phyloP scores from a whole-genome alignment of 2,329 filamentous ascomycete species.

The Penicillium glabrum region DNA sequence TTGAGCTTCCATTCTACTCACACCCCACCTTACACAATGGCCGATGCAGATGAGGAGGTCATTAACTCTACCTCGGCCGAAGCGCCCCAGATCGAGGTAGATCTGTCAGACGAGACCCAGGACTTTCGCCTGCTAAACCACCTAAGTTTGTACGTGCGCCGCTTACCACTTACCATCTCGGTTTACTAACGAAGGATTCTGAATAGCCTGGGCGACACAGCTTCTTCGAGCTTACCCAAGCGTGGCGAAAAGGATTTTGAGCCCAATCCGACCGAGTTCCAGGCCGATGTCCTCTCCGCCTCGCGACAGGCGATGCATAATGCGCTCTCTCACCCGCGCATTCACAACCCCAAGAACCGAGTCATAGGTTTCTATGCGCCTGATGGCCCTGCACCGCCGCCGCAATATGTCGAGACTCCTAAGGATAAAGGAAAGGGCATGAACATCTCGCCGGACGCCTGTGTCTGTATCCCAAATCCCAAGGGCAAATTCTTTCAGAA shows the following conservation, averaged over 20 bases:
- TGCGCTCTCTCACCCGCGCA: constrained; percentile 73
- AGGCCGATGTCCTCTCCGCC: constrained; percentile 73
- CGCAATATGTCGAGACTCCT: constrained; percentile 11
- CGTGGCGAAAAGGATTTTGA: constrained; percentile 98
- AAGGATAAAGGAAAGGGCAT: constrained; percentile 14
- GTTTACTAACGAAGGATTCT: constrained; percentile 34
- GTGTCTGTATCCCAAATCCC: constrained; percentile 69
- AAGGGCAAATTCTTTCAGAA: constrained; percentile 71
- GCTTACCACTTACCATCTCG: neutral
- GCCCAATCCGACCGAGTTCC: constrained; percentile 80
- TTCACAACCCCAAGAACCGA: constrained; percentile 68
- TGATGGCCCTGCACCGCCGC: constrained; percentile 41
- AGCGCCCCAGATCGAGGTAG: constrained; percentile 52
- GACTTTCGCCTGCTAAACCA: constrained; percentile 76
- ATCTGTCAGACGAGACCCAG: constrained; percentile 75
- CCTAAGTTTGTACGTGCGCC: constrained; percentile 48
- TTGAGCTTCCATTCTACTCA: neutral
- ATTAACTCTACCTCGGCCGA: constrained; percentile 32
- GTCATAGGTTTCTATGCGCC: constrained; percentile 74
- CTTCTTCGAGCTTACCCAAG: constrained; percentile 64
- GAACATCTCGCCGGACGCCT: constrained; percentile 32
- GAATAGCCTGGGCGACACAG: constrained; percentile 32
- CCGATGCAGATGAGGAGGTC: constrained; percentile 46
- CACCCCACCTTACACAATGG: constrained; percentile 31
- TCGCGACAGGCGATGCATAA: constrained; percentile 87